Evolutionary conservation across 495 filamentous ascomycete species (phyloP), one percentile per base, ranked within the genome.

Genomic region (Aspergillus hancockii): DNA sequence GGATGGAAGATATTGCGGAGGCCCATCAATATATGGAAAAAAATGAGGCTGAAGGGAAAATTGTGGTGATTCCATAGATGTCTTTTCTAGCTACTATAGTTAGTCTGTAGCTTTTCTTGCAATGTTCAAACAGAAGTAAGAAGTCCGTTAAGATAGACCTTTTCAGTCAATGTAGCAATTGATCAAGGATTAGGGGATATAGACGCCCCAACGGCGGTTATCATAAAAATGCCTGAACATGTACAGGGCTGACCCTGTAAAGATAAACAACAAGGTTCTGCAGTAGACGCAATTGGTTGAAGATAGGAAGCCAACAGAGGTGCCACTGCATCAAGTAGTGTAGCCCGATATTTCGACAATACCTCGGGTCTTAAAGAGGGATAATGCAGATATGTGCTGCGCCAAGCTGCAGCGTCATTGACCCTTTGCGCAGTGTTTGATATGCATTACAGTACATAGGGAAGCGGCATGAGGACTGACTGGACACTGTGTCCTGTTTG

Each of bases 1-100:
- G 69, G 43, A 70, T 83, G 40, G 79, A 83, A 47, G 72, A 83
- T 55, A 80, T 83, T 68, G 72, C 70, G 14, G 70, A 79, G 59
- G 79, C 76, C 9, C 78, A 81, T 71, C 57, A 57, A 28, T 64
- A 54, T 52, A 78, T 77, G 74, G 74, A 78, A 53, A 68, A 67
- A 30, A 73, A 74, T 47, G 64, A 52, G 18, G 74, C 73, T 4
- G 68, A 67, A 18, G 74, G 70, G n/a, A 77, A 78, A 43, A 69
- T 77, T 40, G 75, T 77, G 12, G 46, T 75, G 10, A 52, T 75
- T 12, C 52, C 55, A 31, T 53, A 52, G 22, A 18, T 14, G 14
- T 2, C 1, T 41, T 41, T 41, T 8, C 2, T 41, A 16, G 10
- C 38, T 41, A 28, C 14, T n/a, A 14, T 16, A n/a, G 18, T 23